Evolutionary conservation across 1,139 yeast species (phyloP), one percentile per base, ranked within the genome.

Genomic region (Kluyveromyces marxianus): DNA sequence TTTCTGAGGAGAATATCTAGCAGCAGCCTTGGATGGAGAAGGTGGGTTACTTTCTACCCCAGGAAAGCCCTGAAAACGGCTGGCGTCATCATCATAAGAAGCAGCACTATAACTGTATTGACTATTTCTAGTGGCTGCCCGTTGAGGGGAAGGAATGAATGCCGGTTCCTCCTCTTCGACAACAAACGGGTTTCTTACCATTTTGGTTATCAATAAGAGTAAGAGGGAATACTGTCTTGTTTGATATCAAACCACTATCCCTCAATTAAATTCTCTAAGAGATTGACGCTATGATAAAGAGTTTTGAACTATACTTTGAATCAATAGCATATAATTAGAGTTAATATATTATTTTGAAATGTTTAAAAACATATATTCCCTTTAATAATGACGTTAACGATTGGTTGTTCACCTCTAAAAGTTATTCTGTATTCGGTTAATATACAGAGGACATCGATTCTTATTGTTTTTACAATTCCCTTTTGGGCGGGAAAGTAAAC

Each of bases 21-120:
- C 49, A 4, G 75, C 75, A n/a, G 75, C 72, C 47, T 63, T 71
- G 0, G 75, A 71, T 2, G 76, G 75, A 1, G 75, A 70, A 24
- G 33, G 4, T 14, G 37, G 31, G 24, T 26, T 26, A 27, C 33
- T 28, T 14, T 40, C 43, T 7, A 34, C 37, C 4, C 51, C 55
- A 6, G 66, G 66, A 25, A 60, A 50, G 5, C 65, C 66, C 49
- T 62, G 63, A 39, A 60, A 60, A 25, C 7, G 63, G 55, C 21
- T 54, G 53, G 31, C 25, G 10, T 55, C 57, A 28, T 51, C 54
- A 25, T 52, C 55, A 7, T 49, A 47, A 33, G 44, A 48, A 51
- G 27, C 51, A 42, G 44, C 51, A 44, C 41, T 45, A 42, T 38
- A 42, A 38, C 46, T 51, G 29, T 48, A 49, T 30, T 42, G 52